A percentile compares a stretch with the other conserved stretches of the same genome.
Conservation (phyloP, 495 filamentous ascomycete species). For the Diplogelasinospora grovesii region DNA sequence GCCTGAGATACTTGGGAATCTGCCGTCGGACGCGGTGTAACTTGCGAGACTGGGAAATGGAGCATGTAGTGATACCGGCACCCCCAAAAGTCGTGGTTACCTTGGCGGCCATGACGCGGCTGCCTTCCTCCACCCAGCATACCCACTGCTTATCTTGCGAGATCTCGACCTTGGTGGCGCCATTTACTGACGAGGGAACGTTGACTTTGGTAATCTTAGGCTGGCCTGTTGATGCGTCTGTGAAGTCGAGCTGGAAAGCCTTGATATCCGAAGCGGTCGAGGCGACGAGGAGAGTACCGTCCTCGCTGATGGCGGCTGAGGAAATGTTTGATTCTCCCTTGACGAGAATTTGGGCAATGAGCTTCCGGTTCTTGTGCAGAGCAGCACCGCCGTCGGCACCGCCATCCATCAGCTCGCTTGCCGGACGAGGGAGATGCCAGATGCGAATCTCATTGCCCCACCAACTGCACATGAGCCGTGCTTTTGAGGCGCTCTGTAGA, state of each 20-base stretch:
- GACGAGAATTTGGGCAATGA: constrained; percentile 66
- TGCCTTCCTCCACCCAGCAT: constrained; percentile 72
- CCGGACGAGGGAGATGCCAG: constrained; percentile 58
- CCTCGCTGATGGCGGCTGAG: constrained; percentile 63
- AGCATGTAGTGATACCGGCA: constrained; percentile 33
- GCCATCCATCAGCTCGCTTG: constrained; percentile 38
- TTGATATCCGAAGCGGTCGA: constrained; percentile 73
- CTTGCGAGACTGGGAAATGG: constrained; percentile 39
- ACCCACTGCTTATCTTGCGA: constrained; percentile 66
- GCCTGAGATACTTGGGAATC: constrained; percentile 45
- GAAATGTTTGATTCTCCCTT: constrained; percentile 84
- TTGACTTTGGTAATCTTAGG: constrained; percentile 30
- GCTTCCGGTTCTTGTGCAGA: constrained; percentile 43
- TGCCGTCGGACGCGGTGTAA: constrained; percentile 55
- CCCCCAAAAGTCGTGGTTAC: constrained; percentile 39
- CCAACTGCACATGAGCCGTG: constrained; percentile 77
- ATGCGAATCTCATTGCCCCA: constrained; percentile 86
- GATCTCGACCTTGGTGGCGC: constrained; percentile 71
- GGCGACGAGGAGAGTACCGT: constrained; percentile 70
- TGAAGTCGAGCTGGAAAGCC: constrained; percentile 57
- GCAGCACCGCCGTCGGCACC: constrained; percentile 28
- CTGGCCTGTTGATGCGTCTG: constrained; percentile 32
- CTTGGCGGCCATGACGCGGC: constrained; percentile 67
- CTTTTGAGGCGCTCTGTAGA: constrained; percentile 60
- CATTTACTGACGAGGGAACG: constrained; percentile 28